Evolutionary conservation across 768 basidiomycete species (phyloP), one percentile per base, ranked within the genome.

Genomic region (Roridomyces roridus): DNA sequence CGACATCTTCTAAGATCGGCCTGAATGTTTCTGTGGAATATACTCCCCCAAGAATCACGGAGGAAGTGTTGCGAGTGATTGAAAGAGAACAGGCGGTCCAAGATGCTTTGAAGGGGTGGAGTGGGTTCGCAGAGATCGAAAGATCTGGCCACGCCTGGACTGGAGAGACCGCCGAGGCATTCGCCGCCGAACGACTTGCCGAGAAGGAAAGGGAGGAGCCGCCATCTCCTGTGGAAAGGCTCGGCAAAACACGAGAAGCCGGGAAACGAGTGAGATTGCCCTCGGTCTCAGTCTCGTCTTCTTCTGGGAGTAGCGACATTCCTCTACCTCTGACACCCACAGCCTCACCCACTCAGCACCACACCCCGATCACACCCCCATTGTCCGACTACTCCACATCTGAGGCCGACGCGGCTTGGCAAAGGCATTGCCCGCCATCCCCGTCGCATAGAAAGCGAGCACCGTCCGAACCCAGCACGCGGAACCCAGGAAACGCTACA

Each of bases 11-110:
- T 35, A 72, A 70, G 52, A 66, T 65, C 55, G 68, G 67, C 55
- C 52, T 65, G 21, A 73, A 70, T 50, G 69, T 73, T 49, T 59
- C 66, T n/a, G 70, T 75, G 49, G 69, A 74, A 25, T 71, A 73
- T 59, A 15, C 42, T 24, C 41, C 68, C 34, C 73, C 73, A 8
- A 56, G 28, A 25, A 45, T 71, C 50, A 49, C 65, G 14, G 46
- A 53, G 15, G 54, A 54, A 36, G 58, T 65, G 15, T 70, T 66
- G 68, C 53, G 66, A 28, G 59, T 57, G 15, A 67, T 68, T 45
- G 34, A 50, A 18, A 55, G 57, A 58, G 57, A 58, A 47, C 58
- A 57, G 46, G 48, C 55, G 17, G 49, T 64, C 6, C 55, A 61
- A 26, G 63, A 65, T 23, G 62, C 60, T 23, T 23, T 50, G 37